These are phyloP conservation scores for Chaetomium fimeti DNA, from an alignment of 495 filamentous ascomycete genomes.

Conservation along the genomic window DNA sequence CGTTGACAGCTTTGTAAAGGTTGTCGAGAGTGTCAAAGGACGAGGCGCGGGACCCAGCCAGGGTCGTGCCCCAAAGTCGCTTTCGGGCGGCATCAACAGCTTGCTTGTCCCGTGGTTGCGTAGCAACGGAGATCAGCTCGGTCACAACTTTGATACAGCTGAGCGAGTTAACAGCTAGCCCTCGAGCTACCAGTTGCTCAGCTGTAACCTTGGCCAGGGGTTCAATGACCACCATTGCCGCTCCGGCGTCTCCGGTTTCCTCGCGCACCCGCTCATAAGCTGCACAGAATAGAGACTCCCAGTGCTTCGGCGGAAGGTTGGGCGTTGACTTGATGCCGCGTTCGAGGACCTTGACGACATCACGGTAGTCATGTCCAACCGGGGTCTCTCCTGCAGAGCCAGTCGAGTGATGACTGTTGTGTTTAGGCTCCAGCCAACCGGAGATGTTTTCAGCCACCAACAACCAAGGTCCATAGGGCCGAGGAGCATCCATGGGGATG, in stretches of 20 bases:
- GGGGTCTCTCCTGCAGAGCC: slow-evolving; percentile 38
- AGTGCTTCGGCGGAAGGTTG: slow-evolving; percentile 49
- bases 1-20: slow-evolving; percentile 55
- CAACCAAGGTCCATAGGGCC: slow-evolving; percentile 44
- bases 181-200: slow-evolving; percentile 28
- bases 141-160: slow-evolving; percentile 36
- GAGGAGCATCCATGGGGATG: slow-evolving; percentile 40
- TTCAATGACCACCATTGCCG: slow-evolving; percentile 63
- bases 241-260: slow-evolving; percentile 65
- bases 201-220: slow-evolving; percentile 60
- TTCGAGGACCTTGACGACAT: slow-evolving; percentile 64
- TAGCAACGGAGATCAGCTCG: slow-evolving; percentile 41
- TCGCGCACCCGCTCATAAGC: slow-evolving; percentile 57
- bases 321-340: slow-evolving; percentile 55
- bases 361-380: slow-evolving; percentile 63
- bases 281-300: slow-evolving; percentile 60
- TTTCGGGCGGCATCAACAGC: slow-evolving; percentile 57
- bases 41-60: slow-evolving; percentile 42
- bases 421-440: slow-evolving; percentile 34
- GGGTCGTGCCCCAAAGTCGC: slow-evolving; percentile 57
- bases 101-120: slow-evolving; percentile 52
- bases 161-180: background rate
- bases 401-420: slow-evolving; percentile 36
- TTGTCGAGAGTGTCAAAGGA: slow-evolving; percentile 60
- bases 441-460: slow-evolving; percentile 39